Percentiles rank a stretch among this genome's conserved stretches.
phyloP scores from a whole-genome alignment of 139 green algal species.

The Dunaliella primolecta region DNA sequence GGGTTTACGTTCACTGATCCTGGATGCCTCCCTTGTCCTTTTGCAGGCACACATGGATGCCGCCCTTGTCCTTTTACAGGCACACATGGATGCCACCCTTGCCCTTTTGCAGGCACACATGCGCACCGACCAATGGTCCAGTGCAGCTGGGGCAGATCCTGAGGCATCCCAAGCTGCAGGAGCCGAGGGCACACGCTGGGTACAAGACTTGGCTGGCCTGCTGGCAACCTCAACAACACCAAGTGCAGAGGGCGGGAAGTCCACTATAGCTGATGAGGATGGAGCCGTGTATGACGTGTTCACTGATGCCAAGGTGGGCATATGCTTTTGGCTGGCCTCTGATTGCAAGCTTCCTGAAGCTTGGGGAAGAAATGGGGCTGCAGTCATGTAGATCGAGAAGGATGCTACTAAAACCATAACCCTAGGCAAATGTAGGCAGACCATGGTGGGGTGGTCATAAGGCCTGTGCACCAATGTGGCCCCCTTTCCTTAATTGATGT shows the following conservation, averaged over 20 bases:
- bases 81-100: not conserved
- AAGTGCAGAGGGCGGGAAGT: not conserved
- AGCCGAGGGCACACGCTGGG: not conserved
- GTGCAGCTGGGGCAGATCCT: not conserved
- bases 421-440: no score
- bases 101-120: not conserved
- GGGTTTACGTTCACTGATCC: no score
- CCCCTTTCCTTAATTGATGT: no score
- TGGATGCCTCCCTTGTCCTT: no score
- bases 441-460: no score
- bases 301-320: not conserved
- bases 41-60: not conserved
- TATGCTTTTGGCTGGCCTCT: no score
- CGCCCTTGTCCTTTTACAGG: not conserved
- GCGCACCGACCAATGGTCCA: not conserved
- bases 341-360: no score
- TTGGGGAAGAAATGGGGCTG: no score
- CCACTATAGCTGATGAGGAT: not conserved
- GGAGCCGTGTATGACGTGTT: conserved; percentile 3
- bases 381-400: no score
- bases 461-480: no score
- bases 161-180: not conserved
- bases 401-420: no score
- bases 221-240: not conserved
- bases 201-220: not conserved